These are phyloP conservation scores for Trypanosomatidae sp. DNA, from an alignment of 208 protist genomes.

Conservation along the genomic window DNA sequence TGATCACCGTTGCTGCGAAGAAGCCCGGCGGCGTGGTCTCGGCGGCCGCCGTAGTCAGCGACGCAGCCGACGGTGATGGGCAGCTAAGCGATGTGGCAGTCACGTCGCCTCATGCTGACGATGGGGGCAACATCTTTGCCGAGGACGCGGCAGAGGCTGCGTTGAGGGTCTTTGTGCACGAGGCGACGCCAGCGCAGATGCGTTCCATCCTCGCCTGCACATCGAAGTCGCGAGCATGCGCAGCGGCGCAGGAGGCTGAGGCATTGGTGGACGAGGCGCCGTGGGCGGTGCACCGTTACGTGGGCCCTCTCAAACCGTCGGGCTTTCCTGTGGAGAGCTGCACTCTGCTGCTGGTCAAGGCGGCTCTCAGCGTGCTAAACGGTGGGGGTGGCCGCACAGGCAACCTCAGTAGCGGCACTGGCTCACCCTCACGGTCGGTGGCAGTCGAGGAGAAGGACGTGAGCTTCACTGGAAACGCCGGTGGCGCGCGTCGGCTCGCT, in stretches of 20 bases:
- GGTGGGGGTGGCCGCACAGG: neutral
- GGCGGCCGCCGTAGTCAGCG: too few relatives aligned
- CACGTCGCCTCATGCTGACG: too few relatives aligned
- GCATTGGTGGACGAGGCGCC: neutral
- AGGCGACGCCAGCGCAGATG: conserved; percentile 16
- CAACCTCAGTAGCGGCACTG: neutral
- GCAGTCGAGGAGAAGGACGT: neutral
- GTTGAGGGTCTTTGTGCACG: conserved; percentile 16
- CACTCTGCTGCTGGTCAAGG: conserved; percentile 21
- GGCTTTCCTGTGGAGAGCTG: conserved; percentile 18
- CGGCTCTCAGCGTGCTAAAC: conserved; percentile 18
- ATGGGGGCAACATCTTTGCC: conserved; percentile 2
- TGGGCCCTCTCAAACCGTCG: conserved; percentile 9
- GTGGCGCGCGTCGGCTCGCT: conserved; percentile 15
- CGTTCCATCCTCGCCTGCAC: conserved; percentile 3
- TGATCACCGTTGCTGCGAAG: too few relatives aligned
- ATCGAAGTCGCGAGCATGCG: neutral
- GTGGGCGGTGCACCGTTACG: neutral
- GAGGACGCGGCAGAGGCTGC: conserved; percentile 17
- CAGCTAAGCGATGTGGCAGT: neutral
- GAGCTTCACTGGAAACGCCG: neutral
- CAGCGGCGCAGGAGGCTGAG: neutral
- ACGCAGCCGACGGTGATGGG: neutral
- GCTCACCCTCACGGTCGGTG: too few relatives aligned
- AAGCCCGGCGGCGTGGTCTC: too few relatives aligned